These are phyloP conservation scores for Cladophialophora chaetospira DNA, from an alignment of 2,329 filamentous ascomycete species.

Conservation along the genomic window DNA sequence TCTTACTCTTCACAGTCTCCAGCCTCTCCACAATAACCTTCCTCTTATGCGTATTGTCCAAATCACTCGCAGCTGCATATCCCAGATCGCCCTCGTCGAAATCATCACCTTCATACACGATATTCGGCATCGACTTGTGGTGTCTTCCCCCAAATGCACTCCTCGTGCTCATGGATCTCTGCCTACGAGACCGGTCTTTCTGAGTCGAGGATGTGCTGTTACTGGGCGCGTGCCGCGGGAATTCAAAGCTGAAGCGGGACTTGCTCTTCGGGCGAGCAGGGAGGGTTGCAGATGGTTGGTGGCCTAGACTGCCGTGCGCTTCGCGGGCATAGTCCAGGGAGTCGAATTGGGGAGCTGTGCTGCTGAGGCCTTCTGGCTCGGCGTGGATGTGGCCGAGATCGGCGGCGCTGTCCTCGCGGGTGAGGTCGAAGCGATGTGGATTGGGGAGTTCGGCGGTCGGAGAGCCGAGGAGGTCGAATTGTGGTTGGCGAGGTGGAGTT, in stretches of 20 bases:
- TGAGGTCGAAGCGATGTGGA: slow-evolving; percentile 73
- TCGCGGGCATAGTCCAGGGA: slow-evolving; percentile 31
- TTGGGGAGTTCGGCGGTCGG: slow-evolving; percentile 66
- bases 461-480: slow-evolving; percentile 69
- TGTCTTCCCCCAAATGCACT: slow-evolving; percentile 18
- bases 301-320: slow-evolving; percentile 39
- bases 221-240: slow-evolving; percentile 57
- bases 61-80: slow-evolving; percentile 89
- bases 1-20: slow-evolving; percentile 92
- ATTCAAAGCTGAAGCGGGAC: slow-evolving; percentile 36
- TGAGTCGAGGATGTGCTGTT: slow-evolving; percentile 63
- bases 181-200: slow-evolving; percentile 20
- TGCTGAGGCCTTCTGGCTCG: slow-evolving; percentile 36
- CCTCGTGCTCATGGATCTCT: slow-evolving; percentile 28
- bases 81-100: slow-evolving; percentile 83
- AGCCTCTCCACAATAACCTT: slow-evolving; percentile 96
- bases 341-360: slow-evolving; percentile 36
- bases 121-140: slow-evolving; percentile 13
- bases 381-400: slow-evolving; percentile 38
- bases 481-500: slow-evolving; percentile 45
- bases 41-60: slow-evolving; percentile 78
- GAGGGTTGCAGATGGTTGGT: slow-evolving; percentile 38
- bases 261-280: slow-evolving; percentile 39
- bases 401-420: slow-evolving; percentile 43
- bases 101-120: slow-evolving; percentile 61